These are phyloP conservation scores for Gymnopus androsaceus DNA, from an alignment of 1,284 basidiomycete genomes.

Conservation along the genomic window DNA sequence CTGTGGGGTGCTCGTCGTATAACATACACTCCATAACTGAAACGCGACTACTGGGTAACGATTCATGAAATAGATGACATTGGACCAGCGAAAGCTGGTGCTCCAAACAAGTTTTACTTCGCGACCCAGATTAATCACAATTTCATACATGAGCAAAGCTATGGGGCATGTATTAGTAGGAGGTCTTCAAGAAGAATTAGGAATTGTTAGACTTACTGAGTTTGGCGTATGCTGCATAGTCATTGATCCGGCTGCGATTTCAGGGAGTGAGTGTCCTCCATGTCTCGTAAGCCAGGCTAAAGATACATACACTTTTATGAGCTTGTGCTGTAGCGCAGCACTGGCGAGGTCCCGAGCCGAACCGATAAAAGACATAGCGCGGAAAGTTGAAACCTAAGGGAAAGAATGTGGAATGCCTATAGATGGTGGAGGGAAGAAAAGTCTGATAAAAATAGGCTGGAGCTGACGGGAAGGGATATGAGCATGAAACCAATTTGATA, in stretches of 20 bases:
- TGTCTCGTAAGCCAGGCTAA: no score
- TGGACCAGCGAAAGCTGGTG: slow-evolving; percentile 3
- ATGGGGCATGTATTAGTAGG: not conserved
- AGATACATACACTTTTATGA: no score
- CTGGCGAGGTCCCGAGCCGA: no score
- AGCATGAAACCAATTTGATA: no score
- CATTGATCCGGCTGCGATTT: not conserved
- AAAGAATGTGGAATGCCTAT: no score
- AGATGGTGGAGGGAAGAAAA: no score
- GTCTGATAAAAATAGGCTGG: no score
- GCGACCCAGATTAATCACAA: not conserved
- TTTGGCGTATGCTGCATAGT: slow-evolving; percentile 4
- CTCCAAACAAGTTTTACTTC: slow-evolving; percentile 1
- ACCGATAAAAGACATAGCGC: no score
- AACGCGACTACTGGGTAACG: slow-evolving; percentile 5
- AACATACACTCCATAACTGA: slow-evolving; percentile 5
- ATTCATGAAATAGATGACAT: slow-evolving; percentile 5
- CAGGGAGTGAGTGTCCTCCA: no score
- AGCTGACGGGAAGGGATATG: no score
- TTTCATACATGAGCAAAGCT: slow-evolving; percentile 1
- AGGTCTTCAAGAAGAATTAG: not conserved
- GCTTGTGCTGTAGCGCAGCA: no score
- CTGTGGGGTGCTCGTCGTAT: slow-evolving; percentile 1
- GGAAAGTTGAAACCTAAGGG: no score
- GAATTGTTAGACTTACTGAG: not conserved